Base-by-base conservation (phyloP, 768 basidiomycete genomes). In the Collybia mongolica region DNA sequence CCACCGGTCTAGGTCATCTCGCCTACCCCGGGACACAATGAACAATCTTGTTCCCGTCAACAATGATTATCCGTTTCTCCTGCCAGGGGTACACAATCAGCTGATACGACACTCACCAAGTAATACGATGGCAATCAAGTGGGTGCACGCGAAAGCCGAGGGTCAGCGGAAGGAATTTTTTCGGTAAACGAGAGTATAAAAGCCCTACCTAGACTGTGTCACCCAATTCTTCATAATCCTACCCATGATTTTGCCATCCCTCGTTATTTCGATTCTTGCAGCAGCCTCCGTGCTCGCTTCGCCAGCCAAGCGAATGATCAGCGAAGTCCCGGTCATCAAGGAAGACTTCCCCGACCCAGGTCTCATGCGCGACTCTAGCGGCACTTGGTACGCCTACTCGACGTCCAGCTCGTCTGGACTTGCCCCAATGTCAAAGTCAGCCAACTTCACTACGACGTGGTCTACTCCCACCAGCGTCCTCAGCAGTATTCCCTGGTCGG, bases 361-460 rank as follows among this genome's bases (percentile, higher is more conserved):
- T 6, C 6, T 46, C 28, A 46, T 46, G 45, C 24, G 45, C 6
- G 45, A 46, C 32, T 35, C 45, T 32, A 36, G 32, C 22, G 45
- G 45, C 5, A 36, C 32, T 36, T 46, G 45, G 45, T 46, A 46
- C n/a, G 45, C 45, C 11, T 46, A 46, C 32, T 46, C 45, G n/a
- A 46, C 45, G 12, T 46, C 45, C 18, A 46, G 45, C 29, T 20
- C 32, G 2, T 19, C 45, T 20, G 45, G 45, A 19, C 45, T 36
- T 12, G 45, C 35, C 12, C 45, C 45, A 15, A 46, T 46, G 45
- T 46, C 45, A 3, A 46, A 46, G 32, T 46, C 45, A 18, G 32
- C 17, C 7, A 29, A 46, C 26, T 46, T 46, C n/a, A n/a, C n/a
- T 14, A 17, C 12, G 45, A 35, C 26, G 11, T 46, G 45, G 45